These are phyloP conservation scores for Basidiobolus heterosporus DNA, from an alignment of 371 early-diverging fungal genomes.

Conservation along the genomic window DNA sequence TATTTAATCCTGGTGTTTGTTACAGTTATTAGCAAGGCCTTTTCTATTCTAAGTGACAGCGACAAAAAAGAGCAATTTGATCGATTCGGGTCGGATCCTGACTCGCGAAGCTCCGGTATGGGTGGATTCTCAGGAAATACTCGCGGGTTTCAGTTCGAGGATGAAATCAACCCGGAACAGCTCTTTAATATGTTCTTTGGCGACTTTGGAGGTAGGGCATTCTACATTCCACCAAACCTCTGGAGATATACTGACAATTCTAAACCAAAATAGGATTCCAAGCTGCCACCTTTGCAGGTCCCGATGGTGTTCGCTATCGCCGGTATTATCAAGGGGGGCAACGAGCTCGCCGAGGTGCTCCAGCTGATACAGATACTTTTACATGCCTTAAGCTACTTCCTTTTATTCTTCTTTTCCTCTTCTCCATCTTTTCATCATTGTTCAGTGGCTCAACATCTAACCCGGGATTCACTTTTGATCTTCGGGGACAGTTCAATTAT, in stretches of 20 bases:
- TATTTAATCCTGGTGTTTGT: background rate
- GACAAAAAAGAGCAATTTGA: slow-evolving; percentile 78
- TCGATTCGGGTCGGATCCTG: slow-evolving; percentile 59
- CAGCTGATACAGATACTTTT: slow-evolving; percentile 10
- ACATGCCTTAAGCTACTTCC: slow-evolving; percentile 31
- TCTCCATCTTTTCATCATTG: slow-evolving; percentile 26
- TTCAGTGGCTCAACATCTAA: slow-evolving; percentile 14
- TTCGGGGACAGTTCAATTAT: slow-evolving; percentile 6
- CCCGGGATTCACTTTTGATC: slow-evolving; percentile 18
- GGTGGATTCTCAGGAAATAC: slow-evolving; percentile 16
- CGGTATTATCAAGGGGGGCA: slow-evolving; percentile 7
- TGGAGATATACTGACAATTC: background rate
- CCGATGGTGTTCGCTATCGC: slow-evolving; percentile 10
- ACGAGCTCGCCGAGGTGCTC: slow-evolving; percentile 3
- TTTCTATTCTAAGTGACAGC: slow-evolving; percentile 68
- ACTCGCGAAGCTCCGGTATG: slow-evolving; percentile 17
- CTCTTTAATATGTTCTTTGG: slow-evolving; percentile 93
- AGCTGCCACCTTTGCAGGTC: slow-evolving; percentile 16
- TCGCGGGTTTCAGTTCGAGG: slow-evolving; percentile 25
- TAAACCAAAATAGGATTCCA: slow-evolving; percentile 12
- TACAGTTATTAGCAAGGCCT: slow-evolving; percentile 75
- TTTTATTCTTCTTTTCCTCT: slow-evolving; percentile 26
- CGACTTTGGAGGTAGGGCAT: slow-evolving; percentile 21
- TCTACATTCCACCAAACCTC: no score
- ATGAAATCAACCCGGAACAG: slow-evolving; percentile 85